phyloP scores from a whole-genome alignment of 441 rosid genomes.

The Pelargonium myrrhifolium region DNA sequence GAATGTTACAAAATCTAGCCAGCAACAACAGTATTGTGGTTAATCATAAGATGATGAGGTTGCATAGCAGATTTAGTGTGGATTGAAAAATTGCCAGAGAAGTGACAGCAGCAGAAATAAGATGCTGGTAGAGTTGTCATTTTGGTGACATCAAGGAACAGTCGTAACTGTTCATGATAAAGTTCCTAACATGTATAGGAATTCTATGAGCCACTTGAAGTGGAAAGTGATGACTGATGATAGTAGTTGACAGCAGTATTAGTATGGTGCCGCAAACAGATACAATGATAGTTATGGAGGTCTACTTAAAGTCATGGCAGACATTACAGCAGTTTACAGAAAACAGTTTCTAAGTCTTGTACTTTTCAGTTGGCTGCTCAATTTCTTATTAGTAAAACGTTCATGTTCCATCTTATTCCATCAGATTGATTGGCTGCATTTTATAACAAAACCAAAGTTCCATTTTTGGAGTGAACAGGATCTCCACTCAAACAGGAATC shows the following conservation, averaged over 20 bases:
- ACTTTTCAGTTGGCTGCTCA: background rate
- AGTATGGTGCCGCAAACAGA: background rate
- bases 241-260: too few species aligned
- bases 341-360: background rate
- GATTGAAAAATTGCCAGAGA: background rate
- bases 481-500: background rate
- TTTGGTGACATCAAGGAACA: background rate
- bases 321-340: background rate
- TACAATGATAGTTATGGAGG: background rate
- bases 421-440: background rate
- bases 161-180: background rate
- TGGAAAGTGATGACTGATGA: background rate
- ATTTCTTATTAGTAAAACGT: background rate
- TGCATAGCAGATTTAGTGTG: background rate
- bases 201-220: background rate
- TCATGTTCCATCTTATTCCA: background rate
- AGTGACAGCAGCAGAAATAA: slow-evolving; percentile 4
- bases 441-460: background rate
- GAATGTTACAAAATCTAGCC: background rate
- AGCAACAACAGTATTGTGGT: background rate
- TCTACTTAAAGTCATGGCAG: background rate
- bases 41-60: background rate
- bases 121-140: background rate
- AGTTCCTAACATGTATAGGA: background rate
- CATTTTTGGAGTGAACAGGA: background rate